These are phyloP conservation scores for Globisporangium echinulatum DNA, from an alignment of 352 stramenopile genomes.

Conservation along the genomic window DNA sequence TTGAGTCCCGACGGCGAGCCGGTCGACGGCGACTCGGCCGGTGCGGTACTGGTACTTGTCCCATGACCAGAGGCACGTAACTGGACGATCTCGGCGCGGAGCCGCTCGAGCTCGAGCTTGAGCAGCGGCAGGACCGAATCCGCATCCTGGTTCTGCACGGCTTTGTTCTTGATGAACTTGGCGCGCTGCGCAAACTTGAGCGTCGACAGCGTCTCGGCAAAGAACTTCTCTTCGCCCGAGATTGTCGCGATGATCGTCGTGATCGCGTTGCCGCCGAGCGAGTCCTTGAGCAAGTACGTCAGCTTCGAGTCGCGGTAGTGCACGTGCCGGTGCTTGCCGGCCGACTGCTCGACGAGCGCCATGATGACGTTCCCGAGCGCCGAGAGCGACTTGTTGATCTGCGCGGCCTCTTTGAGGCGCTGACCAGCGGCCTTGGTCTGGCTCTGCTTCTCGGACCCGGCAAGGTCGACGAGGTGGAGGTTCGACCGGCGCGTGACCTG, in stretches of 20 bases:
- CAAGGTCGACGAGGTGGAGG: slow-evolving; percentile 83
- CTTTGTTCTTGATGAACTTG: slow-evolving; percentile 88
- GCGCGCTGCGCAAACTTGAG: slow-evolving; percentile 85
- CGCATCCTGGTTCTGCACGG: slow-evolving; percentile 80
- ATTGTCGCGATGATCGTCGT: slow-evolving; percentile 84
- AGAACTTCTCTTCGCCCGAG: slow-evolving; percentile 76
- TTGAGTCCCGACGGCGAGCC: slow-evolving; percentile 1
- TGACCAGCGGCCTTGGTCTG: slow-evolving; percentile 75
- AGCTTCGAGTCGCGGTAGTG: slow-evolving; percentile 85
- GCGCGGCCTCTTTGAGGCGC: slow-evolving; percentile 80
- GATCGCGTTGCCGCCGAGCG: slow-evolving; percentile 81
- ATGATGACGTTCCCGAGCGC: slow-evolving; percentile 88
- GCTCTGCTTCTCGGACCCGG: slow-evolving; percentile 83
- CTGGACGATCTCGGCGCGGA: slow-evolving; percentile 54
- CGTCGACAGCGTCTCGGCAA: slow-evolving; percentile 81
- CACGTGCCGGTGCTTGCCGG: slow-evolving; percentile 73
- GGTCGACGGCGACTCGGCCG: background rate
- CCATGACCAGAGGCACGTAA: slow-evolving; percentile 1
- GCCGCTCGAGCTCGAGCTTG: slow-evolving; percentile 66
- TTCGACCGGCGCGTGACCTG: slow-evolving; percentile 67
- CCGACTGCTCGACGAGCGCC: slow-evolving; percentile 80
- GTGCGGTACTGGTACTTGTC: background rate
- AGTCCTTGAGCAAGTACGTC: slow-evolving; percentile 84
- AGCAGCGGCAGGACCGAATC: slow-evolving; percentile 68
- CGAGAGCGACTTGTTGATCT: slow-evolving; percentile 89